Evolutionary conservation across 2,329 filamentous ascomycete species (phyloP), one percentile per base, ranked within the genome.

Genomic region (Didymella pinodella): DNA sequence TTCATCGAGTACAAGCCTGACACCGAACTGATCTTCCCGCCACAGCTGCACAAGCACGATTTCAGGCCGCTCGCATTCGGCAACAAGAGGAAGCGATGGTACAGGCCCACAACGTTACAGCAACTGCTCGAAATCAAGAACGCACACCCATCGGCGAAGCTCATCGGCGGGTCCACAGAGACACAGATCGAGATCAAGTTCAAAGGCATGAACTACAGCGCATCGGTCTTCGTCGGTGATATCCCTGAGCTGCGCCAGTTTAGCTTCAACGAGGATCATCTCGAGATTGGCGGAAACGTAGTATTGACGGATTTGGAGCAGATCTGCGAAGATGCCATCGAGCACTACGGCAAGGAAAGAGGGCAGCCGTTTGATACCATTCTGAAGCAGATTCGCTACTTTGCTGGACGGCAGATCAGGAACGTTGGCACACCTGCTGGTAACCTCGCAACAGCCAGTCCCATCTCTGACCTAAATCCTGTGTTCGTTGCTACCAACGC

Each of bases 151-250:
- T 87, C 89, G 26, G 92, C 94, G 4, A 99, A 98, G 78, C 88
- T 99, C 61, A 97, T 99, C 61, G 94, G 93, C 48, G 95, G 95
- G 61, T 97, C 93, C 75, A 96, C 93, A 2, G 95, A 99, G 77
- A 98, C 94, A 0, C 95, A 98, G 78, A 98, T 99, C 61, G 95
- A 99, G 79, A 91, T 96, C 80, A 97, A 97, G 78, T 98, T 99
- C 85, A 98, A 98, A 80, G 92, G 90, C 0, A 86, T 97, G 82
- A 86, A 93, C 68, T 98, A 98, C 74, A 89, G 90, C 4, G 88
- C 91, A 1, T 97, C 93, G 0, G 91, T 99, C 0, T 98, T 90
- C 66, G 91, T 98, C 10, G 93, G 94, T 11, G 95, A 99, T 70
- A 97, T 99, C 58, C 82, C 91, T 0, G 95, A 98, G 78, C 80